Conservation (phyloP, 805 yeast genomes). For the Ogataea pini region DNA sequence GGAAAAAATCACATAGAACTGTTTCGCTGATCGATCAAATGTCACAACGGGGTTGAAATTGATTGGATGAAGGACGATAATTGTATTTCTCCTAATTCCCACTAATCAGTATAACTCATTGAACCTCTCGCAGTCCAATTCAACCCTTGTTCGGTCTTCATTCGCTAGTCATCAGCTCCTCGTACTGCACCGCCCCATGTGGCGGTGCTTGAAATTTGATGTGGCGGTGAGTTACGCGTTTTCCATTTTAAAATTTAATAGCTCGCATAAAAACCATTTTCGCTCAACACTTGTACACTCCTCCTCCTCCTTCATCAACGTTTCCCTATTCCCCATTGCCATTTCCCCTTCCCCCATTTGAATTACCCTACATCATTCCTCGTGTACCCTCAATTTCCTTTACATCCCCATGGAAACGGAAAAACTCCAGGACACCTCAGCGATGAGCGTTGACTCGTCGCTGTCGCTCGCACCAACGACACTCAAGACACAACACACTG, state of each 20-base stretch:
- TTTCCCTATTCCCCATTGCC: background rate
- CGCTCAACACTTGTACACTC: no score
- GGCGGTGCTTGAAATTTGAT: no score
- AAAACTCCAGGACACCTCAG: constrained; percentile 10
- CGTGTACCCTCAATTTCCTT: background rate
- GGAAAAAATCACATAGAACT: no score
- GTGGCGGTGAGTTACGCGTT: background rate
- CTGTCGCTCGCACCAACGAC: background rate
- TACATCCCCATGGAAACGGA: background rate
- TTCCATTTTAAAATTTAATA: background rate
- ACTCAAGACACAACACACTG: background rate
- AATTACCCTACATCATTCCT: background rate
- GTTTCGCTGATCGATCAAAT: no score
- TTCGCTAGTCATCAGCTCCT: no score
- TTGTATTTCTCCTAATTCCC: no score
- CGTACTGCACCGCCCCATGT: background rate
- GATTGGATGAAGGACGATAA: no score
- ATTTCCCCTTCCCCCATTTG: background rate
- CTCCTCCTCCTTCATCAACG: no score
- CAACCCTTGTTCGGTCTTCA: no score
- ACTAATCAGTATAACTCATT: no score
- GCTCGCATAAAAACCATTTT: background rate
- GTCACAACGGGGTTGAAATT: no score
- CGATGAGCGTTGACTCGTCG: constrained; percentile 16
- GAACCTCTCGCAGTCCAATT: no score